phyloP scores from a whole-genome alignment of 1,284 basidiomycete genomes.

The Tetrapyrgos nigripes region DNA sequence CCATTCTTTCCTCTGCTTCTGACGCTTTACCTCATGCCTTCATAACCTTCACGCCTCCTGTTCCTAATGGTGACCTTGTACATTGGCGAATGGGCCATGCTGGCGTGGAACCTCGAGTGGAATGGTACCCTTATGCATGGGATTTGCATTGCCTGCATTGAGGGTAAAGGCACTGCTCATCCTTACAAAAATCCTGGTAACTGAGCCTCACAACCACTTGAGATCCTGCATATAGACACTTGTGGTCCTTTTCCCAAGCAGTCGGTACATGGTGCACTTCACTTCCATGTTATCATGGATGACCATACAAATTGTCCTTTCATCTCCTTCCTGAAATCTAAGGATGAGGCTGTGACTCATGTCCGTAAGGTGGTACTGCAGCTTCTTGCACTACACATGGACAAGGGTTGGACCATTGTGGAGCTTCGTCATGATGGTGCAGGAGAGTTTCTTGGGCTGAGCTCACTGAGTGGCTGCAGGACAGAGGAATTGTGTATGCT shows the following conservation, averaged over 20 bases:
- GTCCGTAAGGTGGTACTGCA: not conserved
- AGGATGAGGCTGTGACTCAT: not conserved
- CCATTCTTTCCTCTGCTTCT: not conserved
- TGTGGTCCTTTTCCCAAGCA: conserved; percentile 25
- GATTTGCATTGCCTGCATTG: not conserved
- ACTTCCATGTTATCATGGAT: conserved; percentile 28
- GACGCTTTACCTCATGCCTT: not conserved
- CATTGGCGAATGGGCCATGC: conserved; percentile 2
- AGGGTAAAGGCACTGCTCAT: not conserved
- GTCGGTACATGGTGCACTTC: conserved; percentile 15
- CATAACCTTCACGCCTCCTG: not conserved
- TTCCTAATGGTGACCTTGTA: not conserved
- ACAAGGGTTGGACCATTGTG: not conserved
- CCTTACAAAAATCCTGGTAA: conserved; percentile 9
- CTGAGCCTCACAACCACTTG: conserved; percentile 19
- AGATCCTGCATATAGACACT: conserved; percentile 29
- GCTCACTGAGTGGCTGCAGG: not conserved
- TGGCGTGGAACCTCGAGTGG: conserved; percentile 1
- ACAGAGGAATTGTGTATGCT: conserved; percentile 21
- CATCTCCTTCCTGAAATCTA: not conserved
- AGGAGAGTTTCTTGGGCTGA: not conserved
- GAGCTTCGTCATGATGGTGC: not conserved
- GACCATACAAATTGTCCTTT: conserved; percentile 24
- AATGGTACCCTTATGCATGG: not conserved
- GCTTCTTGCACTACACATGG: not conserved